A percentile compares a stretch with the other conserved stretches of the same genome.
Evolutionary conservation across 768 basidiomycete species (phyloP).

Genomic region (Tulasnella sp.): DNA sequence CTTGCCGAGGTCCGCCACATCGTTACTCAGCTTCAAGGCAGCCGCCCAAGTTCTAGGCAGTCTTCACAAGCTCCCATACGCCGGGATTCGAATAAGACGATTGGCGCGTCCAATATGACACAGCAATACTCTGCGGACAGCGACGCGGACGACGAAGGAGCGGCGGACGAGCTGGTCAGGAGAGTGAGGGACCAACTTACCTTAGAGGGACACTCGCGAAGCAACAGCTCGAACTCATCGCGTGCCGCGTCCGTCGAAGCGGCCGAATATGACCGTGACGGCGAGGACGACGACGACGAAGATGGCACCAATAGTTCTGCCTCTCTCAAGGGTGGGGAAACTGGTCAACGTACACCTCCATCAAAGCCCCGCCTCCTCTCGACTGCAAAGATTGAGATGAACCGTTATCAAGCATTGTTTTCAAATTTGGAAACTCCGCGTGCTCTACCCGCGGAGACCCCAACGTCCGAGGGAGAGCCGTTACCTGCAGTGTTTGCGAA

Average conservation of each 20-base stretch:
- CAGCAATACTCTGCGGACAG: conserved; percentile 8
- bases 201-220: neutral
- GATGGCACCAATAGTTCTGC: neutral
- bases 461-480: conserved; percentile 5
- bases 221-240: conserved; percentile 5
- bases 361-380: neutral
- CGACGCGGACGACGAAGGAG: conserved; percentile 17
- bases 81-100: conserved; percentile 12
- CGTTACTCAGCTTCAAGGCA: conserved; percentile 3
- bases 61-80: neutral
- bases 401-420: conserved; percentile 9
- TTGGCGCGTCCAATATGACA: neutral
- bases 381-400: conserved; percentile 6
- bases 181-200: neutral
- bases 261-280: neutral
- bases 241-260: neutral
- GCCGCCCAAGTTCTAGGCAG: neutral
- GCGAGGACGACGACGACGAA: conserved; percentile 7
- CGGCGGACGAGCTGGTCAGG: conserved; percentile 12
- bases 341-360: conserved; percentile 10
- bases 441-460: conserved; percentile 4
- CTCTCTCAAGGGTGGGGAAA: conserved; percentile 3
- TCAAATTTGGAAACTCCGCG: conserved; percentile 16
- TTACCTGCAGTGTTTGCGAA: conserved; percentile 11
- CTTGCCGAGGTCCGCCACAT: conserved; percentile 12